phyloP scores from a whole-genome alignment of 2,329 filamentous ascomycete genomes.

The Celoporthe dispersa region DNA sequence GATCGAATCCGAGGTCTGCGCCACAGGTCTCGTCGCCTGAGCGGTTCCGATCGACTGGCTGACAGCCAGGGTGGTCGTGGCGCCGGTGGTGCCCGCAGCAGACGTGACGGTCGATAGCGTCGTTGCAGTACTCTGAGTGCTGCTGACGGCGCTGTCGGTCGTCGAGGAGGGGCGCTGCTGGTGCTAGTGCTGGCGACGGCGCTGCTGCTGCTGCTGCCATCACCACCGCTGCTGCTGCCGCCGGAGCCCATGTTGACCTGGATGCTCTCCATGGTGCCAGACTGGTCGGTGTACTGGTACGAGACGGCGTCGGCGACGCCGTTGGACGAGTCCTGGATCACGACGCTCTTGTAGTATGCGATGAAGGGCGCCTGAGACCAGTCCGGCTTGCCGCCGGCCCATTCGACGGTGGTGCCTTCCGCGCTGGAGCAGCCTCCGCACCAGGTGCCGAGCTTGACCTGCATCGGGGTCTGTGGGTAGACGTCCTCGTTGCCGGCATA shows the following conservation, averaged over 20 bases:
- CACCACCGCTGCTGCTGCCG: slow-evolving; percentile 33
- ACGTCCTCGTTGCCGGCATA: slow-evolving; percentile 44
- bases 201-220: slow-evolving; percentile 31
- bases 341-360: slow-evolving; percentile 61
- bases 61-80: slow-evolving; percentile 26
- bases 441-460: slow-evolving; percentile 65
- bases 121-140: slow-evolving; percentile 34
- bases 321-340: slow-evolving; percentile 59
- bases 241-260: slow-evolving; percentile 48
- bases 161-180: slow-evolving; percentile 25
- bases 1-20: slow-evolving; percentile 28
- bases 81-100: slow-evolving; percentile 27
- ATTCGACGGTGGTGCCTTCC: slow-evolving; percentile 67
- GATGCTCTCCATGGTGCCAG: slow-evolving; percentile 57
- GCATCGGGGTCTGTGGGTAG: slow-evolving; percentile 74
- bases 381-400: slow-evolving; percentile 66
- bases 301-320: slow-evolving; percentile 51
- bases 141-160: slow-evolving; percentile 29
- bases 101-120: slow-evolving; percentile 29
- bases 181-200: slow-evolving; percentile 31
- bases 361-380: slow-evolving; percentile 57
- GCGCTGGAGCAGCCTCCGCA: slow-evolving; percentile 52
- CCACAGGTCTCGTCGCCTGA: slow-evolving; percentile 12
- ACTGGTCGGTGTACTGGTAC: slow-evolving; percentile 57
- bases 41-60: slow-evolving; percentile 2